Base-by-base conservation (phyloP, 768 basidiomycete genomes). In the Lactarius psammicola region DNA sequence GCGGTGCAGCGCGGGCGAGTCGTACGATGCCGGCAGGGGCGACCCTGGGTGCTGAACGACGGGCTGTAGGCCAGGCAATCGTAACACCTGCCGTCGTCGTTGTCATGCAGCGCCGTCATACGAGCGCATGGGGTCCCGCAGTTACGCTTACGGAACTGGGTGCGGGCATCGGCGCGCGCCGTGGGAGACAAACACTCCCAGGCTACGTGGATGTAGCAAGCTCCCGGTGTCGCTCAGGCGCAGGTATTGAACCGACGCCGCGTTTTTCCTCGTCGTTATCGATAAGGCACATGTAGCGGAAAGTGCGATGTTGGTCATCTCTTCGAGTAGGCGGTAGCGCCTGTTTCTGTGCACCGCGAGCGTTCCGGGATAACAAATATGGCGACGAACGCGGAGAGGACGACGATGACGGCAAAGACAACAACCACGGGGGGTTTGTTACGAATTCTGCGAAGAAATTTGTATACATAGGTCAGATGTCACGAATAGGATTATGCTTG, bases 381-480 rank as follows among this genome's bases (percentile, higher is more conserved):
- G 61, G 78, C 61, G 63, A 85, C 72, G 62, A 88, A 79, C 1
- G 70, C 81, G 34, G 81, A 68, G 44, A 87, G 59, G 17, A 83
- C 86, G 46, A 79, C 87, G 46, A 79, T 78, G 23, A 86, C 59
- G 34, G 80, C 75, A 64, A 90, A 87, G 18, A 89, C 80, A 10
- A 82, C 75, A 8, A 84, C 84, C 49, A 84, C 81, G n/a, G 86
- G 77, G n/a, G 82, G 78, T 74, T 85, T 88, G 75, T 90, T 87
- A 64, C 85, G 75, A 42, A 90, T n/a, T 10, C n/a, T 11, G n/a
- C n/a, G 9, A 23, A 49, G n/a, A 49, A 49, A 49, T 11, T 26
- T 15, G n/a, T n/a, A 46, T 6, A 9, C n/a, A 23, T 11, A n/a
- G 44, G 20, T 23, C 46, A 4, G 78, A 53, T 56, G 72, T 60